Evolutionary conservation across 2,329 filamentous ascomycete genomes (phyloP), one percentile per base, ranked within the genome.

Genomic region (Harringtonia lauricola): DNA sequence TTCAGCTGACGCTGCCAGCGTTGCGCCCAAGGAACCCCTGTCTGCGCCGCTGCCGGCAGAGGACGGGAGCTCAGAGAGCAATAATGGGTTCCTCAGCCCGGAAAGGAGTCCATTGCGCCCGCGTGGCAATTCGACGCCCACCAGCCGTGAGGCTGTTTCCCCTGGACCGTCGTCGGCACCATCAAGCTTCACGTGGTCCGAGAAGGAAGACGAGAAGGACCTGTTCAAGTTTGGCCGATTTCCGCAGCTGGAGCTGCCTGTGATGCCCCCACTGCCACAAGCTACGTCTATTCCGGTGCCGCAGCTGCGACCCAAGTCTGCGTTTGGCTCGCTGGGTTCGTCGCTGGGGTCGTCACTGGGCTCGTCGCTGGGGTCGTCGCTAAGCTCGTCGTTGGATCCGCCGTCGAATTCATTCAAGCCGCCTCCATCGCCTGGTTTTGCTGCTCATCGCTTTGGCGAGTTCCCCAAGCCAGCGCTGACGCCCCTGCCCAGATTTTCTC

Each of bases 81-180:
- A 8, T 15, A 13, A 15, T 18, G 55, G 57, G 17, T 65, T 60
- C 40, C 65, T 60, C 13, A 54, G 55, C 37, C 53, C 41, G 22
- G 64, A 68, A 12, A 62, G 63, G 22, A 70, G 64, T 43, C 65
- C 66, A 2, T 64, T 61, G 19, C 68, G 73, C 44, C 61, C 63
- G 4, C 64, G 74, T 39, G 72, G 70, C 2, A 73, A 71, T 50
- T 78, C 74, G 3, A 74, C 71, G 4, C 67, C 75, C 0, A 66
- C 62, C 35, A 51, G 54, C 26, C 54, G 63, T 9, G 68, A 71
- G 31, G 57, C 67, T 4, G 67, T 79, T 18, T 74, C 74, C 1
- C 72, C 78, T 0, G 79, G 79, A 0, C 79, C 81, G 12, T 81
- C 79, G 1, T 83, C 80, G 2, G 80, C 81, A 2, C 81, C 81